Base-by-base conservation (phyloP, 805 yeast species). In the Saturnispora quitensis region DNA sequence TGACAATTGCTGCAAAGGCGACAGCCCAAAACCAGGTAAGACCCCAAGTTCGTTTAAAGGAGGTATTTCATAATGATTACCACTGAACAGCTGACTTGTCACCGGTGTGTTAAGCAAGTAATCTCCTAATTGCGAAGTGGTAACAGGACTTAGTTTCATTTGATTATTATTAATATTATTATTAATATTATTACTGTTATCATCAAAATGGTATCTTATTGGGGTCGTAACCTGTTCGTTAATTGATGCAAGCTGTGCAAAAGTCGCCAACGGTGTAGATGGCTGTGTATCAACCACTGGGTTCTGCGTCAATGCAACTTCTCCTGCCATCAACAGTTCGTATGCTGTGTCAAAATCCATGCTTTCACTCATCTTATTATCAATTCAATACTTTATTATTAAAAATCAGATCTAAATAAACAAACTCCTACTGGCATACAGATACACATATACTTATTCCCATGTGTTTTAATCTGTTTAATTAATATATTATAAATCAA, bases 261-360 rank as follows among this genome's bases (percentile, higher is more conserved):
- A 40, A 3, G 18, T 40, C 5, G 44, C 31, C 15, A 40, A 22
- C 22, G 40, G 40, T 17, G 51, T 40, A 28, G 45, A 34, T 5
- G 34, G 46, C 20, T 18, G 43, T 2, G 47, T 33, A 31, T 15
- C 50, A 34, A 17, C 15, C 13, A 38, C 13, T 7, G 25, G 8
- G 24, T 17, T 38, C 5, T 38, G 20, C 13, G 42, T 38, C 22
- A 38, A 20, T 38, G 28, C 34, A 17, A 28, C 51, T 3, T 31
- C 59, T 33, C 60, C 58, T 40, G 61, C 61, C 63, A 68, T 67
- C 36, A 68, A 57, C 63, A 62, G 56, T 47, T 65, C 66, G 3
- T 71, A 71, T 2, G 72, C 72, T 1, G 71, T 68, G 43, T 68
- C 71, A 52, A 68, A 68, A 47, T 68, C 72, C 38, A 66, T 53